phyloP scores from a whole-genome alignment of 345 rosid species.

The Brassica carinata region DNA sequence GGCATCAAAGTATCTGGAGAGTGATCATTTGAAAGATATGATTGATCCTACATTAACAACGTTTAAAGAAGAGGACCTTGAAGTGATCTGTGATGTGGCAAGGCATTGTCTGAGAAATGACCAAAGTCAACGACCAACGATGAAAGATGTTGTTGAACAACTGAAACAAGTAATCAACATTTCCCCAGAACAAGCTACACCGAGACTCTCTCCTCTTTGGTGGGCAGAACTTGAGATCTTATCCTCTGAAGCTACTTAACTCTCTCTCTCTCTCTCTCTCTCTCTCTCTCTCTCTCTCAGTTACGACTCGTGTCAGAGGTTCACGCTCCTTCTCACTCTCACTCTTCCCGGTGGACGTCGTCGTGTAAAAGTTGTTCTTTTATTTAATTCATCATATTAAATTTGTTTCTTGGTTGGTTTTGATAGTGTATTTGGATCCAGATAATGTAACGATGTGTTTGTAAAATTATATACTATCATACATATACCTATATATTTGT shows the following conservation, averaged over 20 bases:
- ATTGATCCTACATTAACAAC: constrained; percentile 69
- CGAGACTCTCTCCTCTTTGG: constrained; percentile 96
- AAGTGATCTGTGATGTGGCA: constrained; percentile 61
- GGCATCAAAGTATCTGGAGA: constrained; percentile 70
- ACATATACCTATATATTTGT: constrained; percentile 16
- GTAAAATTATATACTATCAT: constrained; percentile 34
- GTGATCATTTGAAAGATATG: constrained; percentile 48
- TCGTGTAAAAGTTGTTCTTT: not conserved
- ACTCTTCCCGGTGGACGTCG: not conserved
- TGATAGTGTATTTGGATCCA: constrained; percentile 39
- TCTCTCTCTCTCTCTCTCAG: constrained; percentile 10
- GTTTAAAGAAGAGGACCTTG: constrained; percentile 69
- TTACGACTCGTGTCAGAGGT: constrained; percentile 11
- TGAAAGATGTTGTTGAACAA: constrained; percentile 61
- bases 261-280: constrained; percentile 19
- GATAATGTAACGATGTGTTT: constrained; percentile 29
- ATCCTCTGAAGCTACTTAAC: constrained; percentile 79
- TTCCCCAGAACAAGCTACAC: constrained; percentile 86
- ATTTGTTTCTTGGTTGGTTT: constrained; percentile 36
- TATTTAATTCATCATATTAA: not conserved
- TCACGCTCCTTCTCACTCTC: not conserved
- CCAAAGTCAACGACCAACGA: constrained; percentile 62
- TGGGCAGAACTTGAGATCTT: constrained; percentile 99
- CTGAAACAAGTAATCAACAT: constrained; percentile 63
- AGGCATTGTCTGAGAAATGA: constrained; percentile 60